Evolutionary conservation across 345 rosid genomes (phyloP).

Genomic region (Rhizophora mangle): DNA sequence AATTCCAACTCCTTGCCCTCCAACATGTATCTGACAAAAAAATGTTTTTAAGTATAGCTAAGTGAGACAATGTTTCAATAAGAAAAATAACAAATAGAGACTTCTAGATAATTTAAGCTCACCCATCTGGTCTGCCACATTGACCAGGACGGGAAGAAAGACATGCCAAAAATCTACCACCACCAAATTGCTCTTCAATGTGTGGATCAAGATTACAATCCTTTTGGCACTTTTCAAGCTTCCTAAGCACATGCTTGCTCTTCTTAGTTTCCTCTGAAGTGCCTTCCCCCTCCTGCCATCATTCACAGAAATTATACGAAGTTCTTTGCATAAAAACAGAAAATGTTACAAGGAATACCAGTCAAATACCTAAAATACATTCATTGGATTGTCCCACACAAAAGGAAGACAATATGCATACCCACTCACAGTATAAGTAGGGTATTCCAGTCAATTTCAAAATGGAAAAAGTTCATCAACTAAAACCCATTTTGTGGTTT

Average conservation of each 20-base stretch:
- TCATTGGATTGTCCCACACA: no score
- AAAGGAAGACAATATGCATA: no score
- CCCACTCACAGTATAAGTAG: no score
- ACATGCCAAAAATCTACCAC: neutral
- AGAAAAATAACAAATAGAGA: neutral
- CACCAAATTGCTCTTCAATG: conserved; percentile 5
- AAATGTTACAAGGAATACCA: neutral
- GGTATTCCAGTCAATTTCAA: neutral
- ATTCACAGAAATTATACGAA: neutral
- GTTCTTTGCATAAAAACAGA: neutral
- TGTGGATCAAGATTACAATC: neutral
- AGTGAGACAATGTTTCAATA: neutral
- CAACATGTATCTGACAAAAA: conserved; percentile 20
- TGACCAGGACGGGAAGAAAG: conserved; percentile 2
- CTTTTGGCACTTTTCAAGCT: conserved; percentile 1
- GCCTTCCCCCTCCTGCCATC: neutral
- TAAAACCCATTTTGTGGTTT: no score
- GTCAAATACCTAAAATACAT: no score
- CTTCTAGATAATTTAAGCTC: neutral
- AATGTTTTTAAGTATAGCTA: neutral
- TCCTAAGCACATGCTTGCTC: conserved; percentile 2
- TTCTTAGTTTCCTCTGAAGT: conserved; percentile 5
- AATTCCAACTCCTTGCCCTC: conserved; percentile 42
- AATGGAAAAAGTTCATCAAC: neutral
- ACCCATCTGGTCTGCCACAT: conserved; percentile 5